These are phyloP conservation scores for Solanum chiquidenum DNA, from an alignment of 257 asterid genomes.

Conservation along the genomic window DNA sequence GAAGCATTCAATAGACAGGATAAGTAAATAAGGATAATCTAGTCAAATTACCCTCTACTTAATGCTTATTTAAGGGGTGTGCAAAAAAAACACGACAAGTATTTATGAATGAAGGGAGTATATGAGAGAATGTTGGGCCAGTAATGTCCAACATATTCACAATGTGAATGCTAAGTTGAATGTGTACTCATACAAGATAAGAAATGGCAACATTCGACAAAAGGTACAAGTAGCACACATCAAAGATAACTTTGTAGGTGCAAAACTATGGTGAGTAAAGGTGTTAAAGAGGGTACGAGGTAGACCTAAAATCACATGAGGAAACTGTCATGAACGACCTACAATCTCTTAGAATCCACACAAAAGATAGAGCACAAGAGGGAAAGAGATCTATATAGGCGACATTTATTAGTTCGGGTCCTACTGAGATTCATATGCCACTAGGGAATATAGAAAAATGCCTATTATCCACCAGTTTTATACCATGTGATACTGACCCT, in stretches of 20 bases:
- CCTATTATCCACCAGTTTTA: not conserved
- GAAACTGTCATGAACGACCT: not conserved
- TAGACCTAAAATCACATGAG: not conserved
- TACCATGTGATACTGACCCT: not conserved
- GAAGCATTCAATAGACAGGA: not conserved
- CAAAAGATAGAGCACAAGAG: not conserved
- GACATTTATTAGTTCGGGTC: not conserved
- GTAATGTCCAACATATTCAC: not conserved
- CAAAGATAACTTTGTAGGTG: not conserved
- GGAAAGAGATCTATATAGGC: not conserved
- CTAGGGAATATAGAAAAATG: not conserved
- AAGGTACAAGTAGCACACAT: not conserved
- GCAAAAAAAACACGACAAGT: not conserved
- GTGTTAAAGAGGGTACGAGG: not conserved
- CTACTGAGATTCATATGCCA: not conserved
- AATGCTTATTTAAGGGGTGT: not conserved
- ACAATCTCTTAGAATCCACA: not conserved
- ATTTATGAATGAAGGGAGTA: not conserved
- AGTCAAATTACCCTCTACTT: not conserved
- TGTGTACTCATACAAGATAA: not conserved
- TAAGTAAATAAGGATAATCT: not conserved
- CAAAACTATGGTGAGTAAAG: not conserved
- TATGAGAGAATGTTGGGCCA: not conserved
- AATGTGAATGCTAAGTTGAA: not conserved
- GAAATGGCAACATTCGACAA: not conserved